Evolutionary conservation across 1,284 basidiomycete genomes (phyloP), one percentile per base, ranked within the genome.

Genomic region (Stygiomarasmius scandens): DNA sequence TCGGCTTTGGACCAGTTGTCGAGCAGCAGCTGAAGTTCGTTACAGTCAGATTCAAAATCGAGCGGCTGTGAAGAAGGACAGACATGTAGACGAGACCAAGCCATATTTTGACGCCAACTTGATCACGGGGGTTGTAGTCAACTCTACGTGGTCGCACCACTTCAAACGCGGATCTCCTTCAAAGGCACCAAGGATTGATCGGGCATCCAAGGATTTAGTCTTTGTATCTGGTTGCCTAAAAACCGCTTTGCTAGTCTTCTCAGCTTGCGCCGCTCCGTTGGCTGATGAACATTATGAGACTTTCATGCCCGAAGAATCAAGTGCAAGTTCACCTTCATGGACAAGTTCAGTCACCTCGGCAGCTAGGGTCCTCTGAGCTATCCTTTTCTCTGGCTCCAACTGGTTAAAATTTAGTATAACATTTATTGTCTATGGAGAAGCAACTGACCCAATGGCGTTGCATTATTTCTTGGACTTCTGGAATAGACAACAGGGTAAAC

Each of bases 331-430:
- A 95, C 93, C 70, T 52, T 87, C 85, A 67, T 98, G 95, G 3
- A 96, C 86, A 56, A 98, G 82, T 61, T 91, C 84, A 0, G 95
- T 97, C 5, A 97, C 87, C 73, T 98, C 95, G 8, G 83, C 78
- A 5, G 96, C 96, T 2, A 98, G 79, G 10, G 83, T 70, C n/a
- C 78, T 80, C 69, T 98, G 96, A 1, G 93, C 93, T 1, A 71
- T 65, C 16, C 92, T 85, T 56, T 74, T 72, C 59, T 86, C 85
- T 2, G 88, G 89, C 11, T 73, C 70, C 48, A 57, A 56, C 85
- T 41, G 16, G 11, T 8, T n/a, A 41, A 19, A 5, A 8, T 41
- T 5, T 4, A 41, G 16, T 9, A 12, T n/a, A 16, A 9, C 4
- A 41, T 16, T 41, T 5, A 36, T 12, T 9, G 12, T 34, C 16